Percentiles rank a stretch among this genome's conserved stretches.
Conservation (phyloP, 75 land plant genomes). For the Isoetes taiwanensis region DNA sequence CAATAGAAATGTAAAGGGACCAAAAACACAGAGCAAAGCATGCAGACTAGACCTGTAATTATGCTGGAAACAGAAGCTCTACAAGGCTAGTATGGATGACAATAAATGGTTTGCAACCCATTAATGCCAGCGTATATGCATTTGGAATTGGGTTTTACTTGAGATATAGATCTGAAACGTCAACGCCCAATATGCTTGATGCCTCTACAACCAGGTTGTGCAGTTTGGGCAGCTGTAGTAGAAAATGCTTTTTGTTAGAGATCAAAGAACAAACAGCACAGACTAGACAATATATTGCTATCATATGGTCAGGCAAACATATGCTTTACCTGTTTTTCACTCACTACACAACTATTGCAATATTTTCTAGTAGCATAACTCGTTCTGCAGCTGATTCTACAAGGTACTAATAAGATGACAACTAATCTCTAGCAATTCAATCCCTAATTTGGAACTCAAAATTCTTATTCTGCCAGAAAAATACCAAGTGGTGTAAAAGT, state of each 20-base stretch:
- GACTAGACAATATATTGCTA: too few species aligned
- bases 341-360: constrained; percentile 64
- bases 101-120: constrained; percentile 74
- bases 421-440: too few species aligned
- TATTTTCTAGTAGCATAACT: constrained; percentile 84
- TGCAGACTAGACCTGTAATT: constrained; percentile 93
- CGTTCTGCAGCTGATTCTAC: constrained; percentile 72
- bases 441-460: too few species aligned
- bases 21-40: too few species aligned
- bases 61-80: constrained; percentile 63
- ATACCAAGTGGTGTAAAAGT: background rate
- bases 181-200: constrained; percentile 46
- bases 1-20: too few species aligned
- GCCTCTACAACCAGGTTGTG: constrained; percentile 57
- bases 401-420: too few species aligned
- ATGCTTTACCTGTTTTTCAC: constrained; percentile 84
- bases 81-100: constrained; percentile 78
- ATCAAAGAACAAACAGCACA: too few species aligned
- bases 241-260: background rate
- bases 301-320: too few species aligned
- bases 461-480: background rate
- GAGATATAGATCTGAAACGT: constrained; percentile 62
- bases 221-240: constrained; percentile 53
- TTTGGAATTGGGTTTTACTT: constrained; percentile 79
- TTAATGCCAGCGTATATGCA: constrained; percentile 78